Evolutionary conservation across 2,329 filamentous ascomycete species (phyloP).

Genomic region (Botrytis deweyae): DNA sequence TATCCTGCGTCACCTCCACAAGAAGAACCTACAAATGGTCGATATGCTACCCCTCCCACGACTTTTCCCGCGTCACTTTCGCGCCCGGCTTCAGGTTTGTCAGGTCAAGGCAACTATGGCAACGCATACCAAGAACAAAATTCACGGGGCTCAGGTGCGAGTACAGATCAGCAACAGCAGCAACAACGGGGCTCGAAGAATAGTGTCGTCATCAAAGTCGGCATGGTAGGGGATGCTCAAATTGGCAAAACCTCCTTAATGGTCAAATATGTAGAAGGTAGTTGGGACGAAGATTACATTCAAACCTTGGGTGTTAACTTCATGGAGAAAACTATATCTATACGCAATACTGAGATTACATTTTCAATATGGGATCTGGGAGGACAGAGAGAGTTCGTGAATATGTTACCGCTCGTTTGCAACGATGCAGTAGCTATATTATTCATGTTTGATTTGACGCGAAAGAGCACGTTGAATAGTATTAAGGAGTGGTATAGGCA

Average conservation of each 20-base stretch:
- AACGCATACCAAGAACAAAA: constrained; percentile 40
- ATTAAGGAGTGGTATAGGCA: constrained; percentile 99
- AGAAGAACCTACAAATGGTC: constrained; percentile 32
- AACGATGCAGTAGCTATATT: constrained; percentile 98
- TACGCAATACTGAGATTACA: constrained; percentile 98
- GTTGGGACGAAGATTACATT: constrained; percentile 99
- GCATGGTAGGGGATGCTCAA: constrained; percentile 98
- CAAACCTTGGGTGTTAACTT: constrained; percentile 99
- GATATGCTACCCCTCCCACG: constrained; percentile 40
- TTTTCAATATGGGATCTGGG: constrained; percentile 99
- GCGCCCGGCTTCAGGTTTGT: constrained; percentile 39
- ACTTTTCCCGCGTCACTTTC: constrained; percentile 38
- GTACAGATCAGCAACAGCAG: constrained; percentile 22
- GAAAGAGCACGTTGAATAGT: constrained; percentile 97
- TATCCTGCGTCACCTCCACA: constrained; percentile 34
- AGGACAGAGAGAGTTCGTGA: constrained; percentile 97
- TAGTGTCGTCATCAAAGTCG: constrained; percentile 96
- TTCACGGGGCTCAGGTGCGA: constrained; percentile 32
- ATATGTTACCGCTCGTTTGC: constrained; percentile 99
- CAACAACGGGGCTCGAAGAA: constrained; percentile 46
- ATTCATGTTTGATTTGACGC: constrained; percentile 98
- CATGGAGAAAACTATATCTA: constrained; percentile 99
- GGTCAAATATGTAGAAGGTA: constrained; percentile 99
- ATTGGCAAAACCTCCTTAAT: constrained; percentile 99
- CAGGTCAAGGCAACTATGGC: constrained; percentile 37